phyloP scores from a whole-genome alignment of 805 yeast genomes.

The Schwanniomyces sp. region DNA sequence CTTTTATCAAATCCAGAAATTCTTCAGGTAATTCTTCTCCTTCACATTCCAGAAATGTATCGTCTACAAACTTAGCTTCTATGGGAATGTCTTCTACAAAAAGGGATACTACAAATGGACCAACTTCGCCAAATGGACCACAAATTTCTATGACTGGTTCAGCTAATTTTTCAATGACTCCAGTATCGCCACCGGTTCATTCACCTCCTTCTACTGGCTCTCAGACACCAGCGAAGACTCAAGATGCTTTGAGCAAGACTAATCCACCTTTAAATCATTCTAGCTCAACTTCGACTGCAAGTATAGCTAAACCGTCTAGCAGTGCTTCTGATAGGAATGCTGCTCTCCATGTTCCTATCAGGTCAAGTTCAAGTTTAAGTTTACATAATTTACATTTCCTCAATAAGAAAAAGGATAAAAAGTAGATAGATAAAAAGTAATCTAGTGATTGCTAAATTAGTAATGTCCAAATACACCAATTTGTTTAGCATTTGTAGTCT shows the following conservation, averaged over 20 bases:
- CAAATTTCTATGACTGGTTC: constrained; percentile 1
- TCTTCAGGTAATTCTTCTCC: constrained; percentile 41
- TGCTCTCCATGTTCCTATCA: constrained; percentile 13
- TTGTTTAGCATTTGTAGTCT: background rate
- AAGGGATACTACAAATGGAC: constrained; percentile 7
- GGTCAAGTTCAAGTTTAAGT: constrained; percentile 21
- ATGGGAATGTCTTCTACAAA: constrained; percentile 10
- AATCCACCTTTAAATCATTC: background rate
- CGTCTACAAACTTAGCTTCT: constrained; percentile 26
- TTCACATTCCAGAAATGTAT: constrained; percentile 34
- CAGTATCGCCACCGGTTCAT: constrained; percentile 8
- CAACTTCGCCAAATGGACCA: constrained; percentile 2
- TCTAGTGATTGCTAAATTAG: background rate
- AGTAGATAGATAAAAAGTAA: background rate
- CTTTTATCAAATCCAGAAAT: constrained; percentile 18
- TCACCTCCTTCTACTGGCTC: background rate
- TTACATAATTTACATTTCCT: constrained; percentile 31
- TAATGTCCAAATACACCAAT: background rate
- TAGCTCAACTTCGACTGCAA: constrained; percentile 6
- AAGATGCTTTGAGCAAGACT: constrained; percentile 1
- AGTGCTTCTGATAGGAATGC: constrained; percentile 32
- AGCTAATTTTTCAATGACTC: constrained; percentile 9
- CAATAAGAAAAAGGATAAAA: constrained; percentile 29
- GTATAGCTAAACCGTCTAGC: constrained; percentile 23
- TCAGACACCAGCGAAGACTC: constrained; percentile 1